phyloP scores from a whole-genome alignment of 2,329 filamentous ascomycete species.

The Ophiostoma montium region DNA sequence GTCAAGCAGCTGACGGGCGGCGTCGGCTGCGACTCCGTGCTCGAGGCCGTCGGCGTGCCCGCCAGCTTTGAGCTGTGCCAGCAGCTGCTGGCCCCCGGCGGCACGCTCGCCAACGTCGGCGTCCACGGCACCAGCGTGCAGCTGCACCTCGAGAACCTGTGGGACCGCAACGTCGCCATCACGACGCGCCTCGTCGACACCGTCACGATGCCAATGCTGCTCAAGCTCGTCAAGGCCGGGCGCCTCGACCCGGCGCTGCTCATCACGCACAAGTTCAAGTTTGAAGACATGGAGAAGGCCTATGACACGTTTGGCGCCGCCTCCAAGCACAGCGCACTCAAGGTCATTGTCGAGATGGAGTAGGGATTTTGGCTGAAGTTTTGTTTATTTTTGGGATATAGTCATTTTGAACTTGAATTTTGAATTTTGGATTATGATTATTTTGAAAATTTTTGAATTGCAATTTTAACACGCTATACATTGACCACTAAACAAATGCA shows the following conservation, averaged over 20 bases:
- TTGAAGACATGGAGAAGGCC: slow-evolving; percentile 28
- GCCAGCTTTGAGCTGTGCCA: slow-evolving; percentile 39
- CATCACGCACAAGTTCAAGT: slow-evolving; percentile 32
- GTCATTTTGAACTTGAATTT: too few species aligned
- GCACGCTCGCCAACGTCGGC: slow-evolving; percentile 41
- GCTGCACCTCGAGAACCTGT: slow-evolving; percentile 38
- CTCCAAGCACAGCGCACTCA: slow-evolving; percentile 27
- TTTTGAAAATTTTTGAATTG: too few species aligned
- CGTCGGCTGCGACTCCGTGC: slow-evolving; percentile 40
- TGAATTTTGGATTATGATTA: too few species aligned
- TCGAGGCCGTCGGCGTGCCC: slow-evolving; percentile 42
- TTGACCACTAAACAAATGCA: neutral
- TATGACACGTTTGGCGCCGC: slow-evolving; percentile 29
- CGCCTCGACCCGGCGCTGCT: slow-evolving; percentile 27
- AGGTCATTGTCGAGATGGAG: slow-evolving; percentile 27
- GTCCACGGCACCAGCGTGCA: slow-evolving; percentile 40
- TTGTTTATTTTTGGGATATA: neutral
- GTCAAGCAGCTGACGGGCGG: slow-evolving; percentile 32
- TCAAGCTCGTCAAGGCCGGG: slow-evolving; percentile 29
- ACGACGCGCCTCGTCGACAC: slow-evolving; percentile 34
- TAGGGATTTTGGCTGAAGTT: neutral
- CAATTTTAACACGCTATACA: too few species aligned
- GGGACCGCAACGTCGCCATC: slow-evolving; percentile 38
- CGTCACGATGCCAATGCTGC: slow-evolving; percentile 31
- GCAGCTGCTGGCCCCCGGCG: slow-evolving; percentile 36